Conservation (phyloP, 805 yeast species). For the Metschnikowia corniflorae region DNA sequence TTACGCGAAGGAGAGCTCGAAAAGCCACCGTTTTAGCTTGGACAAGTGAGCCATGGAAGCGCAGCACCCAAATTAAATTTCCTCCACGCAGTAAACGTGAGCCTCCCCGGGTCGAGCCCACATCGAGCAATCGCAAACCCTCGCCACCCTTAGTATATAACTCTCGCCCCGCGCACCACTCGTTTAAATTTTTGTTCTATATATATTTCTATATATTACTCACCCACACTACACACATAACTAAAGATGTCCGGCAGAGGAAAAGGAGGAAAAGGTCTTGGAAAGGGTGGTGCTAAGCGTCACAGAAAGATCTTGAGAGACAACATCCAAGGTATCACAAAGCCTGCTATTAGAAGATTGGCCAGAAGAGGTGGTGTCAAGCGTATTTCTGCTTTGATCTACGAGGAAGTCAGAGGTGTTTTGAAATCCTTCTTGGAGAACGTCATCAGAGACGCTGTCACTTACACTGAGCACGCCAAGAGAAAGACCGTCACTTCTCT, state of each 20-base stretch:
- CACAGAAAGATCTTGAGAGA: conserved; percentile 99
- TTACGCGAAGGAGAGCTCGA: conserved; percentile 9
- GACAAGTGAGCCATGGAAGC: too few relatives aligned
- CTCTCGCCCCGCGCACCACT: conserved; percentile 13
- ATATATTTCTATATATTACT: conserved; percentile 2
- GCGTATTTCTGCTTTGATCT: conserved; percentile 98
- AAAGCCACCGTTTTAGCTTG: conserved; percentile 11
- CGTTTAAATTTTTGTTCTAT: background rate
- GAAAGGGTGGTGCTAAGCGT: conserved; percentile 99
- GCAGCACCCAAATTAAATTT: too few relatives aligned
- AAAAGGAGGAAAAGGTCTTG: conserved; percentile 99
- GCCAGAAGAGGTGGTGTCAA: conserved; percentile 99
- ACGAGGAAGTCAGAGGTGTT: conserved; percentile 98
- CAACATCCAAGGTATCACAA: conserved; percentile 99
- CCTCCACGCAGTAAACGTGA: too few relatives aligned
- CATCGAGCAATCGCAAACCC: background rate
- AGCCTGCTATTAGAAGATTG: conserved; percentile 99
- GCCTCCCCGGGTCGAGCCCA: too few relatives aligned
- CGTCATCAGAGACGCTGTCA: conserved; percentile 98
- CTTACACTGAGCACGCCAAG: conserved; percentile 99
- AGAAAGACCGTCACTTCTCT: conserved; percentile 99
- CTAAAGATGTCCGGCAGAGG: conserved; percentile 95
- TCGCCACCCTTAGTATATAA: conserved; percentile 11
- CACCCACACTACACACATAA: conserved; percentile 4
- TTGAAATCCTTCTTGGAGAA: conserved; percentile 93